Evolutionary conservation across 2,329 filamentous ascomycete genomes (phyloP), one percentile per base, ranked within the genome.

Genomic region (Colletotrichum theobromicola): DNA sequence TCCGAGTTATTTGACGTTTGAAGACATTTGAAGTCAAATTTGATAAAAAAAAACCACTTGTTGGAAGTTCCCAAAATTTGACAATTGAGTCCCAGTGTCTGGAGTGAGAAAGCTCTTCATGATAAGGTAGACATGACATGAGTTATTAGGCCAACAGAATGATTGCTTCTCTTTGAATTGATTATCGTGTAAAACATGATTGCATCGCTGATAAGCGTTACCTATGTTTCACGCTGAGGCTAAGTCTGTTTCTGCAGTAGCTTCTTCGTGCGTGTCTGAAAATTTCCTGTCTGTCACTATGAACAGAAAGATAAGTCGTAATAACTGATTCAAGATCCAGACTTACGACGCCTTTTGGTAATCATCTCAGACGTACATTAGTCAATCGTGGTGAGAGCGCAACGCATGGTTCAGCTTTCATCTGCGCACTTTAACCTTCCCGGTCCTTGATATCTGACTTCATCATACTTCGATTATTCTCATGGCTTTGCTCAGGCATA

Each of bases 81-180:
- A 7, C 18, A 5, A 12, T 3, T 46, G 3, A 7, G 9, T 37
- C 18, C 5, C 4, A 35, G 8, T 10, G 16, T 10, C 16, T 5
- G 1, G 8, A 16, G 5, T 35, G 16, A 13, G 13, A 50, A 50
- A 10, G 10, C 3, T 7, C 10, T 12, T n/a, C n/a, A n/a, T n/a
- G n/a, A 2, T 24, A 2, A 13, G 0, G 2, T 24, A 12, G 1
- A 21, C 0, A 4, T 21, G 10, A 13, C 24, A 0, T 2, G 5
- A 13, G 4, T n/a, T 12, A 21, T 13, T 1, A 0, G 10, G 21
- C 5, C 0, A 50, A 0, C 10, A 13, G 0, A 7, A 13, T 21
- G 24, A 21, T 50, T 5, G 10, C 0, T n/a, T n/a, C n/a, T 21
- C 0, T 21, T 0, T 13, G 24, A 50, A 50, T 7, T 13, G 0